These are phyloP conservation scores for Lachancea sp. DNA, from an alignment of 805 yeast genomes.

Conservation along the genomic window DNA sequence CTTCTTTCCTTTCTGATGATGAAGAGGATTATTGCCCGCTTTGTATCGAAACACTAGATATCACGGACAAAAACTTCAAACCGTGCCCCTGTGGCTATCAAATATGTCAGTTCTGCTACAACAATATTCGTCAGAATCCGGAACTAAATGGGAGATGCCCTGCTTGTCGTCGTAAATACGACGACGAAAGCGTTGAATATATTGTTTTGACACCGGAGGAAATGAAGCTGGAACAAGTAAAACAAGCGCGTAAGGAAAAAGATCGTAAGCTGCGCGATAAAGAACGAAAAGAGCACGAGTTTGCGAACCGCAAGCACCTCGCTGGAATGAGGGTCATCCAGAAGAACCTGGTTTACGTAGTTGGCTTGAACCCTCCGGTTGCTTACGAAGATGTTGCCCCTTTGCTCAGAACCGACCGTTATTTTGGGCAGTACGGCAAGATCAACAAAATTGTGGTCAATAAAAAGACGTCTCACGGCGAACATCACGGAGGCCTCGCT, in stretches of 20 bases:
- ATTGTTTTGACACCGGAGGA: slow-evolving; percentile 80
- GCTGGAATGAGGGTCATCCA: slow-evolving; percentile 98
- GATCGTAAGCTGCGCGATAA: slow-evolving; percentile 82
- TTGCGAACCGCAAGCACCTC: slow-evolving; percentile 72
- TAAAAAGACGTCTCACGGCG: slow-evolving; percentile 49
- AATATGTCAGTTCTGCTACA: slow-evolving; percentile 96
- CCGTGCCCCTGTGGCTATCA: slow-evolving; percentile 99
- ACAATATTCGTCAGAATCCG: slow-evolving; percentile 91
- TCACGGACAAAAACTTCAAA: slow-evolving; percentile 89
- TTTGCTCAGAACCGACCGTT: slow-evolving; percentile 79
- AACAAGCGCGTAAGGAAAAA: slow-evolving; percentile 73
- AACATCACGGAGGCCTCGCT: slow-evolving; percentile 21
- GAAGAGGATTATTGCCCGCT: slow-evolving; percentile 59
- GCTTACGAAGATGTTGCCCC: slow-evolving; percentile 81
- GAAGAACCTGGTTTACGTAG: slow-evolving; percentile 92
- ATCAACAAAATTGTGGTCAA: slow-evolving; percentile 91
- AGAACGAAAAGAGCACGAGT: slow-evolving; percentile 86
- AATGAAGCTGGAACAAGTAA: slow-evolving; percentile 67
- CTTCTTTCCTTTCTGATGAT: slow-evolving; percentile 32
- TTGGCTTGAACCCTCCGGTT: slow-evolving; percentile 73
- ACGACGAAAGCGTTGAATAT: slow-evolving; percentile 88
- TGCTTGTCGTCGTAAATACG: slow-evolving; percentile 91
- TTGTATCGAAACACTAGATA: slow-evolving; percentile 97
- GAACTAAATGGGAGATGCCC: slow-evolving; percentile 96
- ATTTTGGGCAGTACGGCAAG: slow-evolving; percentile 98